Evolutionary conservation across 2,329 filamentous ascomycete genomes (phyloP), one percentile per base, ranked within the genome.

Genomic region (Chlorencoelia australis): DNA sequence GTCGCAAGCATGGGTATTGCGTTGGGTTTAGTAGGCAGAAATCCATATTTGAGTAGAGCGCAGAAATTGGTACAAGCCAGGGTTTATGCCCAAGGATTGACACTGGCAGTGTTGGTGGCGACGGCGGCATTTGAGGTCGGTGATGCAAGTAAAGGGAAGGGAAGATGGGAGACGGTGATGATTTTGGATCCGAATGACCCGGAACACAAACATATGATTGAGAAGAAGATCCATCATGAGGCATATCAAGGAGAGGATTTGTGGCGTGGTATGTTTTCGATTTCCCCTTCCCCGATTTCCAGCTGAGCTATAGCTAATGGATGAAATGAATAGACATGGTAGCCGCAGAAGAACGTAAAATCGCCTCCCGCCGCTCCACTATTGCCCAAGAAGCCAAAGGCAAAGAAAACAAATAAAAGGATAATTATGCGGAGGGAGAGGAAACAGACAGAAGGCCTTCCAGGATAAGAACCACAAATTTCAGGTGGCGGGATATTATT

Each of bases 171-270:
- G 71, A 91, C 83, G 2, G 71, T 94, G 51, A 78, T 79, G 70
- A 73, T 91, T 9, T 48, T 88, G 29, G 83, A 89, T 60, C 82
- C 83, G 35, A 69, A 84, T 48, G 85, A 94, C 57, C 85, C 84
- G 2, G 75, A 80, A 62, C 84, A 88, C 62, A 82, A 86, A 71
- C 69, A 82, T 52, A 58, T 87, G 48, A 83, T 93, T 49, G 84
- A 93, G 73, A 89, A 88, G 75, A 78, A 69, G 64, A 73, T 91
- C 37, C 84, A 93, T 59, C 83, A 87, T 64, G 85, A 93, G 67
- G 71, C 83, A 45, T 91, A 93, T 59, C 72, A 79, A 57, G 84
- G 86, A 29, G 84, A 94, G 65, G 88, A 96, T 61, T 71, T 95
- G 53, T 98, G 91, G 91, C 91, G 76, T 68, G 80, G 79, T 82